Evolutionary conservation across 257 asterid species (phyloP).

Genomic region (Scutellaria minor): DNA sequence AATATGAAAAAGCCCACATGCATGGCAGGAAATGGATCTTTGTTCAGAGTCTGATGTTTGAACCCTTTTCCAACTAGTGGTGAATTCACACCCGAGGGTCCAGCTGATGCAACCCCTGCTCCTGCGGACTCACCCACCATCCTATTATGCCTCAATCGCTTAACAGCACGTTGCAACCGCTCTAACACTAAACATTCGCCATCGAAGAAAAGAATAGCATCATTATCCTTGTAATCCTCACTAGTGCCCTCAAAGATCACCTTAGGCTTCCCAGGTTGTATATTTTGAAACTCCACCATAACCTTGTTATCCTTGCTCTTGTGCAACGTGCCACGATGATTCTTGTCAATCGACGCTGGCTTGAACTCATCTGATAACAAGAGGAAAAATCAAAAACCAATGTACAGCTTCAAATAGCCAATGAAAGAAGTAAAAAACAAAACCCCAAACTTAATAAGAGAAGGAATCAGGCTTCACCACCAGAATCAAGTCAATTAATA

Average conservation of each 20-base stretch:
- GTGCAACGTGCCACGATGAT: constrained; percentile 81
- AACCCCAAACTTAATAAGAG: neutral
- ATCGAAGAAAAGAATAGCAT: constrained; percentile 90
- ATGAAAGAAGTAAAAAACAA: neutral
- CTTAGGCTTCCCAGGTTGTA: constrained; percentile 88
- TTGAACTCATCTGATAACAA: constrained; percentile 82
- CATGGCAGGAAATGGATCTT: constrained; percentile 52
- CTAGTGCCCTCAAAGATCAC: constrained; percentile 86
- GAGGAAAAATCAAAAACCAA: constrained; percentile 8
- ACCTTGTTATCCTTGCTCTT: constrained; percentile 89
- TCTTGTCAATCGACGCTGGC: constrained; percentile 96
- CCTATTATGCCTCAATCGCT: constrained; percentile 84
- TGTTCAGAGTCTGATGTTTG: constrained; percentile 61
- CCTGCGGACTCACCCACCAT: constrained; percentile 71
- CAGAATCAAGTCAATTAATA: neutral
- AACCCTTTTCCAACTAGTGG: constrained; percentile 65
- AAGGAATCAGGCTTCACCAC: constrained; percentile 23
- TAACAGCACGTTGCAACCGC: constrained; percentile 88
- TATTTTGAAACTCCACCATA: constrained; percentile 85
- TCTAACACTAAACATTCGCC: constrained; percentile 85
- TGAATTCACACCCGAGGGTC: constrained; percentile 53
- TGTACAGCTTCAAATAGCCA: neutral
- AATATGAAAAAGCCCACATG: constrained; percentile 49
- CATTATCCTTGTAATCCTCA: constrained; percentile 93
- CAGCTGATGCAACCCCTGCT: constrained; percentile 42